Evolutionary conservation across 2,329 filamentous ascomycete species (phyloP), one percentile per base, ranked within the genome.

Genomic region (Hymenoscyphus repandus): DNA sequence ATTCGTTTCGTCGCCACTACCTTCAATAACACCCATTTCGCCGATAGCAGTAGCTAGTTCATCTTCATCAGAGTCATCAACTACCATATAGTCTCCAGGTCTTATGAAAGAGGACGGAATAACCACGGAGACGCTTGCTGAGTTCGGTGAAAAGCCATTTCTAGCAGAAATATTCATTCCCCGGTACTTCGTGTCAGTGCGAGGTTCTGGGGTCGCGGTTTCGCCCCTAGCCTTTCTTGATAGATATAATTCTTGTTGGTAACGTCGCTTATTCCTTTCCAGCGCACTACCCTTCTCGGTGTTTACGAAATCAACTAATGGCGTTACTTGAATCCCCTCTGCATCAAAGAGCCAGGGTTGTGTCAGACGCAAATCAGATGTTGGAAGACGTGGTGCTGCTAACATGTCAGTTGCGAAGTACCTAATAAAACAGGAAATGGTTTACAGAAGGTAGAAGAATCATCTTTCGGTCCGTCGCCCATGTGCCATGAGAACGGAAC

Each of bases 321-420:
- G 80, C 5, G 80, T 85, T 32, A 84, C 73, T 63, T 83, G 79
- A 3, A 70, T 68, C 12, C 80, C 80, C 12, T 73, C 55, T 31
- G 66, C 60, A 47, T 80, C 76, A 46, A 75, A 74, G 0, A 84
- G 70, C 59, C 78, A 83, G 18, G 61, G 50, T 49, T 53, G 52
- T 13, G 46, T 17, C 11, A 27, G 20, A 5, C 32, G 44, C 3
- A 46, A 10, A 27, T 36, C 13, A 6, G 20, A 15, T n/a, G 37
- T 33, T 17, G n/a, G 18, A n/a, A 33, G 33, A 27, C 10, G 18
- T 3, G 31, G 17, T 27, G 22, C 40, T 42, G 20, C 34, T 27
- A 27, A 27, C 5, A 38, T 37, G 6, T 40, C 5, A 17, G n/a
- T n/a, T 31, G 27, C 22, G 30, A 15, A 32, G 9, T 20, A 18